phyloP scores from a whole-genome alignment of 495 filamentous ascomycete species.

The Penicillium paradoxum region DNA sequence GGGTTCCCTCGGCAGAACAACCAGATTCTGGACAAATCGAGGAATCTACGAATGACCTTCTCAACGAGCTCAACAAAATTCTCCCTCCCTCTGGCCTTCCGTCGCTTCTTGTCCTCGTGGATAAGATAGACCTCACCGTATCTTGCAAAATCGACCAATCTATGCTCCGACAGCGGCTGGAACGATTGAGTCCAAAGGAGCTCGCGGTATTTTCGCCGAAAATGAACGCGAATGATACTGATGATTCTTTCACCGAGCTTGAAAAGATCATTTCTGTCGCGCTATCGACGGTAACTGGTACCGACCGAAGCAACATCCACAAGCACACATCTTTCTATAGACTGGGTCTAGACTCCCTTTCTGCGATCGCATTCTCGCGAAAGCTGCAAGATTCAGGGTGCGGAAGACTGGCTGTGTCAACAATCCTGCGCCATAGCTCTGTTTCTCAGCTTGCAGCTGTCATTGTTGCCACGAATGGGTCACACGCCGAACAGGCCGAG shows the following conservation, averaged over 20 bases:
- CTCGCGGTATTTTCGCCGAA: slow-evolving; percentile 26
- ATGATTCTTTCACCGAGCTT: slow-evolving; percentile 30
- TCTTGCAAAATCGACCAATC: slow-evolving; percentile 60
- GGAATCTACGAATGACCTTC: slow-evolving; percentile 32
- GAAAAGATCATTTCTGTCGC: slow-evolving; percentile 44
- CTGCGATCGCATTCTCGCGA: slow-evolving; percentile 62
- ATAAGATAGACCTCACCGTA: slow-evolving; percentile 55
- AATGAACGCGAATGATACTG: slow-evolving; percentile 2
- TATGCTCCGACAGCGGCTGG: slow-evolving; percentile 31
- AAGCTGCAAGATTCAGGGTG: slow-evolving; percentile 39
- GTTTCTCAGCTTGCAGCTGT: slow-evolving; percentile 49
- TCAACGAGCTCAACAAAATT: slow-evolving; percentile 31
- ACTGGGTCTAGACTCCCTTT: slow-evolving; percentile 77
- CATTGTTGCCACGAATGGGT: slow-evolving; percentile 14
- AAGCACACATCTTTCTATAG: slow-evolving; percentile 53
- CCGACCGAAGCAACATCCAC: slow-evolving; percentile 38
- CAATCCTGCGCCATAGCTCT: slow-evolving; percentile 57
- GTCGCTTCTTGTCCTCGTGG: slow-evolving; percentile 59
- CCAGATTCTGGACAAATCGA: slow-evolving; percentile 5
- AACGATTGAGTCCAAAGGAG: slow-evolving; percentile 15
- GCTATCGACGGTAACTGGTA: slow-evolving; percentile 46
- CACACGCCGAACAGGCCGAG: neutral
- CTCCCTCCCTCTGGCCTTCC: slow-evolving; percentile 69
- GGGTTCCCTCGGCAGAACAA: slow-evolving; percentile 37
- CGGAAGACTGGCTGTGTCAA: slow-evolving; percentile 51